These are phyloP conservation scores for Leucoagaricus sp. DNA, from an alignment of 1,284 basidiomycete species.

Conservation along the genomic window DNA sequence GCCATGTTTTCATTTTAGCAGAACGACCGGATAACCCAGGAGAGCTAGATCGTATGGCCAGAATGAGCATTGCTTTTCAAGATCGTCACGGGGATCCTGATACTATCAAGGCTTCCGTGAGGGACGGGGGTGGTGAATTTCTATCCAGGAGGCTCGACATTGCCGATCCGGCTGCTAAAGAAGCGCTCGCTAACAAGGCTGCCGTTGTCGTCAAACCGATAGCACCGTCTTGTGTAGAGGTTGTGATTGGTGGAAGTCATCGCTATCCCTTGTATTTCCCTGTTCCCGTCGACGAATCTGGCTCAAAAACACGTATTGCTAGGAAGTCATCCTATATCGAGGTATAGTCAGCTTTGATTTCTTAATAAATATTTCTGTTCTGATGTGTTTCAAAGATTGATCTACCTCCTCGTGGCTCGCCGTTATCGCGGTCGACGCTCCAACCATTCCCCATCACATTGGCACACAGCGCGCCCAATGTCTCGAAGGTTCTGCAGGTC, in stretches of 20 bases:
- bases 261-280: slow-evolving; percentile 27
- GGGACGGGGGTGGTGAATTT: not conserved
- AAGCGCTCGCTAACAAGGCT: slow-evolving; percentile 20
- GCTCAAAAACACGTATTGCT: slow-evolving; percentile 43
- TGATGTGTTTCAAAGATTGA: slow-evolving; percentile 19
- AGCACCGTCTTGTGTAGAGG: slow-evolving; percentile 24
- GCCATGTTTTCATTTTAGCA: slow-evolving; percentile 34
- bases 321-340: slow-evolving; percentile 56
- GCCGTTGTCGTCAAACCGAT: slow-evolving; percentile 23
- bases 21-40: slow-evolving; percentile 25
- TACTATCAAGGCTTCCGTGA: not conserved
- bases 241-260: slow-evolving; percentile 21
- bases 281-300: slow-evolving; percentile 36
- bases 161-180: not conserved
- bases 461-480: not conserved
- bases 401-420: slow-evolving; percentile 11
- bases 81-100: not conserved
- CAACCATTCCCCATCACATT: slow-evolving; percentile 11
- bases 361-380: not conserved
- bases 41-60: slow-evolving; percentile 18
- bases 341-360: slow-evolving; percentile 29
- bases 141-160: slow-evolving; percentile 8
- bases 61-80: not conserved
- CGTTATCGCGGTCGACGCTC: not conserved
- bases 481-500: not conserved